Conservation (phyloP, 257 asterid species). For the Capsicum baccatum region DNA sequence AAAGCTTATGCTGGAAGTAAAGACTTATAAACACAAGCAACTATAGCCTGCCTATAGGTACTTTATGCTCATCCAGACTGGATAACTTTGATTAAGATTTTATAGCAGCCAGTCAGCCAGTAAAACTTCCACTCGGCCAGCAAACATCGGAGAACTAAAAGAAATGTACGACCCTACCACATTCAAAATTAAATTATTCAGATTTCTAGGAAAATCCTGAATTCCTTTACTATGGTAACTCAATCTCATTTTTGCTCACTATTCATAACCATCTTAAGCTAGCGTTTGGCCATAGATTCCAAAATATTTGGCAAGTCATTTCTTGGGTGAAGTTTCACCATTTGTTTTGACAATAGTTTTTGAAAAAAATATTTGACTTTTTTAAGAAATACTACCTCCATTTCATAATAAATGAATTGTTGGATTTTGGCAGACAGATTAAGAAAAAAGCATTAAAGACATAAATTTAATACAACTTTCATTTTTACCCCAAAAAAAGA, state of each 20-base stretch:
- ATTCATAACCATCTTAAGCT: background rate
- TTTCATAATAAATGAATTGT: no score
- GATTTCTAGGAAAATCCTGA: slow-evolving; percentile 14
- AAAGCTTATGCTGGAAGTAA: slow-evolving; percentile 22
- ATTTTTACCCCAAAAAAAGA: no score
- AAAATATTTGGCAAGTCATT: no score
- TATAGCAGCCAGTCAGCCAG: background rate
- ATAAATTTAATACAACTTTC: no score
- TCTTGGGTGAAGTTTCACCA: no score
- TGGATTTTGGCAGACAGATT: no score
- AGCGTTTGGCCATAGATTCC: no score
- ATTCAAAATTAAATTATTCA: slow-evolving; percentile 15
- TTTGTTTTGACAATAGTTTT: no score
- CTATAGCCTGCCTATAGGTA: background rate
- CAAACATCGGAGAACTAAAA: background rate
- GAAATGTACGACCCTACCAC: slow-evolving; percentile 6
- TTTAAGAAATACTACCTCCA: no score
- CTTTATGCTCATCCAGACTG: slow-evolving; percentile 2
- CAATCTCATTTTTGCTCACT: slow-evolving; percentile 1
- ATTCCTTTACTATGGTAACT: background rate
- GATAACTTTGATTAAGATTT: background rate
- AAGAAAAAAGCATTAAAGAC: no score
- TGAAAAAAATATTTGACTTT: no score
- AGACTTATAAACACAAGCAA: slow-evolving; percentile 10
- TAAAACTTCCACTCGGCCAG: slow-evolving; percentile 7